Base-by-base conservation (phyloP, 2,329 filamentous ascomycete genomes). In the Grosmannia penicillata region DNA sequence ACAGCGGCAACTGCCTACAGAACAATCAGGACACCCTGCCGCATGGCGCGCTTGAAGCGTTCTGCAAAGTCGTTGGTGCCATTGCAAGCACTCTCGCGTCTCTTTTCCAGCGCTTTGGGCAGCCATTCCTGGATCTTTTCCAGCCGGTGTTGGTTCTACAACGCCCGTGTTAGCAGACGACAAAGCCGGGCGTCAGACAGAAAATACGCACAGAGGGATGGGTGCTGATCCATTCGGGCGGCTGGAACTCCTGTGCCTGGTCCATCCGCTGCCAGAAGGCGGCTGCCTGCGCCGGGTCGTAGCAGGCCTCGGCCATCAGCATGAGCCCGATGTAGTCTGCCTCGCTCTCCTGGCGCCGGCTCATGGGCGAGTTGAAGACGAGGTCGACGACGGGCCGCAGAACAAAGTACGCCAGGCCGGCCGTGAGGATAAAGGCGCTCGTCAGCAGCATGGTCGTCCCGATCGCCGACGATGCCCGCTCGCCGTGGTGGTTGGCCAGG, bases 241-340 rank as follows among this genome's bases (percentile, higher is more conserved):
- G 64, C 40, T 70, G 65, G 6, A 51, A 49, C 33, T 67, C 56
- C 21, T 60, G 57, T 3, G 58, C 53, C 28, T 54, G 53, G 45
- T 80, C 73, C 75, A 84, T 82, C 36, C 75, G 59, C 52, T 66
- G 56, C 78, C 75, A 84, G 42, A 87, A 72, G 0, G 61, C 63
- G 31, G 79, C 61, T 0, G 82, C 81, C 43, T 74, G 72, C 11
- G 66, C 58, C 1, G 82, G 82, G 44, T 84, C 67, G 52, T 81
- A 87, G 58, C 82, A 87, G 21, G 77, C 78, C 58, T 83, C 73
- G 0, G 81, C 74, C 79, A 87, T 87, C 68, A 87, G 81, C 68
- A 87, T 74, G 25, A 87, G 56, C 0, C 82, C 82, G 34, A 87
- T 84, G 49, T 82, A 83, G 51, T 89, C 82, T 0, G 82, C 82